Conservation (phyloP, 176 grass and related monocot genomes). For the Rhynchospora tenuis region DNA sequence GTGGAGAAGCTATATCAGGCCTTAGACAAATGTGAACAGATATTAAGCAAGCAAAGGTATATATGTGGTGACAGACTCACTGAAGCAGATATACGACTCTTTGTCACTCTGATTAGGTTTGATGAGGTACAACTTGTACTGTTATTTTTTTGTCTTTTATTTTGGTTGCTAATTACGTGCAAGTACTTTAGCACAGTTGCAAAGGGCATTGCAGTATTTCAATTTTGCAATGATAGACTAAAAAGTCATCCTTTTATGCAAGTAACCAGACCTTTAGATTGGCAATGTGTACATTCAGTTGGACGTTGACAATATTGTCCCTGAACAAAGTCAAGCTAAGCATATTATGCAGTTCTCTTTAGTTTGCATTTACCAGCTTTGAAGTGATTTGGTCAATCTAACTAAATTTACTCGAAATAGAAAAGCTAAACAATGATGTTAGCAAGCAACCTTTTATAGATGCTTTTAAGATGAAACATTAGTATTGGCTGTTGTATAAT, state of each 20-base stretch:
- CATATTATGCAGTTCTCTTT: not conserved
- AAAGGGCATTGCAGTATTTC: not conserved
- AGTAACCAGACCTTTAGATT: not conserved
- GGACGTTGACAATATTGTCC: not conserved
- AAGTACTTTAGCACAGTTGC: not conserved
- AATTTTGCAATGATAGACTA: not conserved
- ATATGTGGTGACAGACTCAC: constrained; percentile 70
- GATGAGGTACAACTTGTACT: constrained; percentile 60
- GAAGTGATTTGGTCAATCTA: too few species aligned
- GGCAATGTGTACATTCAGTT: not conserved
- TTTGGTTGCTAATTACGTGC: not conserved
- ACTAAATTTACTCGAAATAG: not conserved
- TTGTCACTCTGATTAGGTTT: constrained; percentile 96
- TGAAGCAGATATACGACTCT: constrained; percentile 77
- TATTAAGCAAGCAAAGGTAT: constrained; percentile 69
- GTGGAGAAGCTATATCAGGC: constrained; percentile 50
- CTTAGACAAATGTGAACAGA: constrained; percentile 82
- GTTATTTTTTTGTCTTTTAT: not conserved
- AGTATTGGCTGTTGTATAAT: not conserved
- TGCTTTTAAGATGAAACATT: not conserved
- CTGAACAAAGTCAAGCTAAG: not conserved
- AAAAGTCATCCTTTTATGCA: not conserved
- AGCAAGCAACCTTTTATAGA: not conserved
- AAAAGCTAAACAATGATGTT: not conserved
- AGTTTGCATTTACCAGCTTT: not conserved